Percentiles rank a stretch among this genome's conserved stretches.
phyloP scores from a whole-genome alignment of 495 filamentous ascomycete genomes.

The Tuber borchii region DNA sequence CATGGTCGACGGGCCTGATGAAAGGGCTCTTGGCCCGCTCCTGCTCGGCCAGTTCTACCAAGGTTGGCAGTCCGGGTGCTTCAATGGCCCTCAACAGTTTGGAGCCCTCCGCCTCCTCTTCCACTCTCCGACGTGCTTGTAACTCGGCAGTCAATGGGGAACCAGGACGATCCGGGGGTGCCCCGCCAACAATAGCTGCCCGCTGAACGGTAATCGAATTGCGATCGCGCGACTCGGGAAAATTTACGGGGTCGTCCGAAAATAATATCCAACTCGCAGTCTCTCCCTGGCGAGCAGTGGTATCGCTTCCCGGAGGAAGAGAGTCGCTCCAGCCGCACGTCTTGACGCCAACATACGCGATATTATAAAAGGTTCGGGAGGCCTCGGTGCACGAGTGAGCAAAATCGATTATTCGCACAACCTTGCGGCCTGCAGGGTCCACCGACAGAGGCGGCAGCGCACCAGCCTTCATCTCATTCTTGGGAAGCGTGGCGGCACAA shows the following conservation, averaged over 20 bases:
- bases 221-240: slow-evolving; percentile 26
- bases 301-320: slow-evolving; percentile 24
- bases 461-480: slow-evolving; percentile 19
- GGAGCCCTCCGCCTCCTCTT: slow-evolving; percentile 12
- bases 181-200: slow-evolving; percentile 28
- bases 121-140: slow-evolving; percentile 16
- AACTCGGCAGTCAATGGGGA: slow-evolving; percentile 14
- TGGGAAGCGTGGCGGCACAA: slow-evolving; percentile 11
- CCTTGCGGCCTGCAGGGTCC: slow-evolving; percentile 23
- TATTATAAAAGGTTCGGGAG: slow-evolving; percentile 22
- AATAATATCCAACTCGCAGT: slow-evolving; percentile 34
- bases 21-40: slow-evolving; percentile 23
- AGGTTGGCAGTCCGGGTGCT: slow-evolving; percentile 16
- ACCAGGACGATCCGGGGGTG: slow-evolving; percentile 15
- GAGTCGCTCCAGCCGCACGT: slow-evolving; percentile 36
- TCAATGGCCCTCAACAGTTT: slow-evolving; percentile 9
- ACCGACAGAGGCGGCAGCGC: slow-evolving; percentile 26
- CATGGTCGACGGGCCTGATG: slow-evolving; percentile 29
- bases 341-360: slow-evolving; percentile 31
- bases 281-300: slow-evolving; percentile 27
- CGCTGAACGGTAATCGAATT: slow-evolving; percentile 27
- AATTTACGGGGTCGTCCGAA: slow-evolving; percentile 30
- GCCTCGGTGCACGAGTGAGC: slow-evolving; percentile 39
- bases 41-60: slow-evolving; percentile 23
- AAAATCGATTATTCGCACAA: slow-evolving; percentile 36